Evolutionary conservation across 768 basidiomycete species (phyloP), one percentile per base, ranked within the genome.

Genomic region (Trametes maxima): DNA sequence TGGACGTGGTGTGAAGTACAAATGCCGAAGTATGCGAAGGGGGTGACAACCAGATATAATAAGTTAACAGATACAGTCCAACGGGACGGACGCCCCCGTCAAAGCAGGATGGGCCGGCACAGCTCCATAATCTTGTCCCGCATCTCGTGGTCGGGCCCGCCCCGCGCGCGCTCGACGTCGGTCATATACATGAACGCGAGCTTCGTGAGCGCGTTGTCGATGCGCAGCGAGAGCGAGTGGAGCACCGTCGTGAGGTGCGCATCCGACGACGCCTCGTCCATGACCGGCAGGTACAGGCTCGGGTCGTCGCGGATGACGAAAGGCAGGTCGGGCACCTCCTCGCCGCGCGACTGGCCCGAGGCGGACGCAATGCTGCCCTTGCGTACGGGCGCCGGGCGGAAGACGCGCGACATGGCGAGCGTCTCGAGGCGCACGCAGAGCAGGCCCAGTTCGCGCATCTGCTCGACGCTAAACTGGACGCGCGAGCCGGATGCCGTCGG

Each of bases 371-470:
- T 74, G 67, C 81, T 83, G 36, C 75, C 76, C 68, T 83, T 85
- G 54, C 80, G 76, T 54, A 74, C 76, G 39, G 68, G 68, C 11
- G 63, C 65, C 2, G 81, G 70, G 19, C 80, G 79, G 75, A 90
- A 89, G 13, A 88, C 75, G 4, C 88, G 82, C 0, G 75, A 78
- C 4, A 85, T 82, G 2, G 88, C 81, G 25, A 94, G 79, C 3
- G 89, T 84, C 74, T 98, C 94, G 33, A 95, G 78, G 4, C 94
- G 85, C 22, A 95, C 76, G 69, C 90, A 88, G 12, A 95, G 71
- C 64, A 85, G 68, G 0, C 87, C 90, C 47, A 98, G 75, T 60
- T 89, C 84, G 51, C 82, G 82, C 69, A 94, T 86, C 71, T 93
- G 89, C 14, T 82, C 82, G n/a, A 90, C 80, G 62, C 80, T 85